Percentiles rank a stretch among this genome's conserved stretches.
Conservation (phyloP, 2,329 filamentous ascomycete species). For the Arthrobotrys sphaeroides region DNA sequence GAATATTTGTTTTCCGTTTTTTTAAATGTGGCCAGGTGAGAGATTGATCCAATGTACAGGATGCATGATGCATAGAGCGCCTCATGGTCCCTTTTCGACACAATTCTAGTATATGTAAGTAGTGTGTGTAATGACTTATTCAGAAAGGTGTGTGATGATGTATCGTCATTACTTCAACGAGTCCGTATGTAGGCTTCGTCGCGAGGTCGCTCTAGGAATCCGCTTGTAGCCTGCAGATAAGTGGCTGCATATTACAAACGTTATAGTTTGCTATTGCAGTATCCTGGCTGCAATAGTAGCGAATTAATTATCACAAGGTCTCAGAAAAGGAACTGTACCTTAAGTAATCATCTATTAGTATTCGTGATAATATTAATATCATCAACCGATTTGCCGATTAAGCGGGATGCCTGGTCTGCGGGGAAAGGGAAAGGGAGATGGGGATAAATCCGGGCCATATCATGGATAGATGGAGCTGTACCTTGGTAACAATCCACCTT, state of each 20-base stretch:
- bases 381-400: slow-evolving; percentile 17
- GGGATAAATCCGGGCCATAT: slow-evolving; percentile 17
- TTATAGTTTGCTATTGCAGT: background rate
- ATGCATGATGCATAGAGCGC: background rate
- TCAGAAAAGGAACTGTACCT: too few relatives aligned
- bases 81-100: background rate
- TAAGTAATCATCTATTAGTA: background rate
- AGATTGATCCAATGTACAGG: background rate
- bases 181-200: background rate
- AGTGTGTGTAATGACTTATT: too few relatives aligned
- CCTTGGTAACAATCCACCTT: slow-evolving; percentile 8
- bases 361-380: background rate
- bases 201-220: background rate
- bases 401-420: slow-evolving; percentile 3
- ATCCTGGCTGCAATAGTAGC: background rate
- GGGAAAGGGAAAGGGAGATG: slow-evolving; percentile 9
- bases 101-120: background rate
- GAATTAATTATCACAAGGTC: slow-evolving; percentile 6
- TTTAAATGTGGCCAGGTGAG: background rate
- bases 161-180: background rate
- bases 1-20: too few relatives aligned
- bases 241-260: background rate
- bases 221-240: background rate
- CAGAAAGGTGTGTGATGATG: background rate
- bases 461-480: slow-evolving; percentile 6